A percentile compares a stretch with the other conserved stretches of the same genome.
phyloP scores from a whole-genome alignment of 2,329 filamentous ascomycete species.

The Ophiostoma australiae region DNA sequence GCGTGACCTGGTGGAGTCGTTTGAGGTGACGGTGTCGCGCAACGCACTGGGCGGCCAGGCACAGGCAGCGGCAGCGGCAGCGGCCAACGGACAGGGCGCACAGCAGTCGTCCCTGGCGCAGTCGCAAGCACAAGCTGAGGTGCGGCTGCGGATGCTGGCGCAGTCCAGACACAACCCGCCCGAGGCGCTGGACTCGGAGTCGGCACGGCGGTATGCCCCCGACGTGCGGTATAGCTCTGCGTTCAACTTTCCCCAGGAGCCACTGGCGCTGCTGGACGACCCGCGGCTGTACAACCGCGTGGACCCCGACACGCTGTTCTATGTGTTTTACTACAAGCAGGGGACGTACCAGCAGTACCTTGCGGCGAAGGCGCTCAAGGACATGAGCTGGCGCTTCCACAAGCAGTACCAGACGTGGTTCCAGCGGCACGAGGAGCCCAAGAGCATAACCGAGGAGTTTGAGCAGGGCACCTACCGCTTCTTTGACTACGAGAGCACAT shows the following conservation, averaged over 20 bases:
- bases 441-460: slow-evolving; percentile 96
- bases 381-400: slow-evolving; percentile 98
- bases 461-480: slow-evolving; percentile 98
- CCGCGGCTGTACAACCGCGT: slow-evolving; percentile 81
- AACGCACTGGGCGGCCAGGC: slow-evolving; percentile 39
- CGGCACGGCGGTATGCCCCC: slow-evolving; percentile 77
- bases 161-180: slow-evolving; percentile 70
- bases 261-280: slow-evolving; percentile 87
- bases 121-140: slow-evolving; percentile 38
- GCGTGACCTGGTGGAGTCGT: slow-evolving; percentile 85
- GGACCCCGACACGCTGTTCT: slow-evolving; percentile 94
- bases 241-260: slow-evolving; percentile 84
- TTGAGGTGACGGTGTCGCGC: slow-evolving; percentile 74
- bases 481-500: slow-evolving; percentile 99
- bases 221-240: slow-evolving; percentile 70
- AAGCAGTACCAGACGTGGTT: slow-evolving; percentile 99
- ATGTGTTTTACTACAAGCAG: slow-evolving; percentile 98
- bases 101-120: not conserved
- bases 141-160: slow-evolving; percentile 67
- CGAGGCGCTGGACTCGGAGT: slow-evolving; percentile 72
- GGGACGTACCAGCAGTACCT: slow-evolving; percentile 93
- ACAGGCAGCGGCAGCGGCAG: not conserved
- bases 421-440: slow-evolving; percentile 95
- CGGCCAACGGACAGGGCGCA: not conserved
- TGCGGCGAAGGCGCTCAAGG: slow-evolving; percentile 93